Percentiles rank a stretch among this genome's conserved stretches.
These are phyloP conservation scores for Salix koriyanagi DNA, from an alignment of 345 rosid genomes.

Conservation along the genomic window DNA sequence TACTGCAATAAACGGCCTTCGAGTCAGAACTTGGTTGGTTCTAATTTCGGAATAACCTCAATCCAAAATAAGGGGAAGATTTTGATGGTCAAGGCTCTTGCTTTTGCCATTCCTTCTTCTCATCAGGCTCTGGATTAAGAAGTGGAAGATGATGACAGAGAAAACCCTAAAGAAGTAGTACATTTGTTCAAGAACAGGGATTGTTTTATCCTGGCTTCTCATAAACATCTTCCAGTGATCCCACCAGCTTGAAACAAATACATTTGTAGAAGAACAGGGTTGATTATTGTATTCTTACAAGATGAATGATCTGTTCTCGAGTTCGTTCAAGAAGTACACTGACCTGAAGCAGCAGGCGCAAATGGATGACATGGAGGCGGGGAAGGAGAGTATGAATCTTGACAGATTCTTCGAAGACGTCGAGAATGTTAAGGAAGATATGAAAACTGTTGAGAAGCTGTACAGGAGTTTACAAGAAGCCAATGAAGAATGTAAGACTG, in stretches of 20 bases:
- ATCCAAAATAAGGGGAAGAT: slow-evolving; percentile 18
- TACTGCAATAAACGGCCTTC: slow-evolving; percentile 1
- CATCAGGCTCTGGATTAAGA: slow-evolving; percentile 8
- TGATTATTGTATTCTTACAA: slow-evolving; percentile 1
- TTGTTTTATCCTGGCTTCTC: background rate
- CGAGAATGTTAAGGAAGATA: slow-evolving; percentile 67
- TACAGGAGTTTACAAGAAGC: slow-evolving; percentile 66
- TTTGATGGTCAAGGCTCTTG: background rate
- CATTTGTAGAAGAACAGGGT: background rate
- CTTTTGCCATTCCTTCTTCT: slow-evolving; percentile 26
- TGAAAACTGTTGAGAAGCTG: slow-evolving; percentile 49
- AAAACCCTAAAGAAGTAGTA: background rate
- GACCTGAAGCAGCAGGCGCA: slow-evolving; percentile 57
- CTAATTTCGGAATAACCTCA: slow-evolving; percentile 14
- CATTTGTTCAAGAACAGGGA: background rate
- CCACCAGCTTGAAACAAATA: background rate
- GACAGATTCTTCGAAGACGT: slow-evolving; percentile 77
- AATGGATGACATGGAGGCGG: slow-evolving; percentile 61
- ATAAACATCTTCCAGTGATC: background rate
- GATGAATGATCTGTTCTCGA: slow-evolving; percentile 83
- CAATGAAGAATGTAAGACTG: slow-evolving; percentile 63
- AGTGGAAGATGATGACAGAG: slow-evolving; percentile 18
- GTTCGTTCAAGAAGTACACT: slow-evolving; percentile 70
- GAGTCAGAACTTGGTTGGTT: slow-evolving; percentile 10
- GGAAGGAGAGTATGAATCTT: slow-evolving; percentile 53